phyloP scores from a whole-genome alignment of 768 basidiomycete genomes.

The Rhodotorula kratochvilovae region DNA sequence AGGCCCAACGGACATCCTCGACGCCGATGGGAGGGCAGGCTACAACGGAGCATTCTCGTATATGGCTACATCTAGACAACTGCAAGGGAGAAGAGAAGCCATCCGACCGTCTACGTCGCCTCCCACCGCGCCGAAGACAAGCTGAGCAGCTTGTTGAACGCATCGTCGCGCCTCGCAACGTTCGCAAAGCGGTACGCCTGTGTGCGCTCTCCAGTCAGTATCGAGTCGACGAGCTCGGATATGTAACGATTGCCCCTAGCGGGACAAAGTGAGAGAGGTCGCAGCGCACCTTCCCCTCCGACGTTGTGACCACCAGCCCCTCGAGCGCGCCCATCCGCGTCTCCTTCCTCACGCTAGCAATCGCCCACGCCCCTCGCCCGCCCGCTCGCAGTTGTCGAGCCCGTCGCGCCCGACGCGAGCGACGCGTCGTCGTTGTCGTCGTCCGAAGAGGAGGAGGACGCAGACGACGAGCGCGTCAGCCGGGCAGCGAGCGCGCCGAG shows the following conservation, averaged over 20 bases:
- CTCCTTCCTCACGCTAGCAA: conserved; percentile 25
- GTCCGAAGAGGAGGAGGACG: background rate
- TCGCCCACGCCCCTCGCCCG: conserved; percentile 7
- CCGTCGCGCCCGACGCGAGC: background rate
- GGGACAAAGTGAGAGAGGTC: background rate
- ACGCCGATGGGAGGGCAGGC: too few species aligned
- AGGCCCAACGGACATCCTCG: too few species aligned
- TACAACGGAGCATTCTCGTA: too few species aligned
- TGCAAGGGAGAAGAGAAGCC: too few species aligned
- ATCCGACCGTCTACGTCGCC: background rate
- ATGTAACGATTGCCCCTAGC: too few species aligned
- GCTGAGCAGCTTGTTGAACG: conserved; percentile 27
- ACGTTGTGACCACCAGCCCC: conserved; percentile 11
- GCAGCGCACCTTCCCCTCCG: conserved; percentile 19
- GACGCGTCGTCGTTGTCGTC: background rate
- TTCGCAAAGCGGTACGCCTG: conserved; percentile 19
- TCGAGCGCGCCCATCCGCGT: conserved; percentile 1
- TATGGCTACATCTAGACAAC: too few species aligned
- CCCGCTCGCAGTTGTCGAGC: background rate
- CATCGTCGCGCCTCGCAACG: conserved; percentile 25
- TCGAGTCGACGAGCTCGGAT: background rate
- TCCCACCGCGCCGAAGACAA: conserved; percentile 1
- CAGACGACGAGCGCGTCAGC: background rate
- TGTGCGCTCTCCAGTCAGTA: background rate
- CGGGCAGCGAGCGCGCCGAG: conserved; percentile 12